These are phyloP conservation scores for Ettlia oleoabundans DNA, from an alignment of 139 green algal genomes.

Conservation along the genomic window DNA sequence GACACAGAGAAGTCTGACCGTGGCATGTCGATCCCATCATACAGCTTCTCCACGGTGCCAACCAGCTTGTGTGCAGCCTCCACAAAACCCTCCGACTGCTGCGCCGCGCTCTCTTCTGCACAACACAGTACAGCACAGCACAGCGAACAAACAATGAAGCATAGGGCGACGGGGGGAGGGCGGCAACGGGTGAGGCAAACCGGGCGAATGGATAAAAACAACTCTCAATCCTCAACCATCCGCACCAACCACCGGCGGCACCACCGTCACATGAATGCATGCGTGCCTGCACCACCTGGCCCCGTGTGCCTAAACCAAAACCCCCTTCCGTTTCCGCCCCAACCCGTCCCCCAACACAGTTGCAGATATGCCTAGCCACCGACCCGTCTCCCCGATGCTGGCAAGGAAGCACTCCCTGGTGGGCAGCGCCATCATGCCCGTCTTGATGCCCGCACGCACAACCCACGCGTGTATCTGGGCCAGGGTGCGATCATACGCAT, in stretches of 20 bases:
- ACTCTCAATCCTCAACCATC: too few relatives aligned
- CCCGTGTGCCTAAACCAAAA: too few relatives aligned
- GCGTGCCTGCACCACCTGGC: too few relatives aligned
- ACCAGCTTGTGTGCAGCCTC: slow-evolving; percentile 42
- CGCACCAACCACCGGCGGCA: too few relatives aligned
- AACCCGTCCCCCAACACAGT: neutral
- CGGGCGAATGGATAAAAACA: too few relatives aligned
- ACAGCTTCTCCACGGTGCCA: slow-evolving; percentile 40
- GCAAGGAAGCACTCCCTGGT: slow-evolving; percentile 59
- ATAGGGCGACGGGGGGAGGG: too few relatives aligned
- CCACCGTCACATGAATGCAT: too few relatives aligned
- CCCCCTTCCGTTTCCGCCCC: too few relatives aligned
- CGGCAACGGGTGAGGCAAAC: too few relatives aligned
- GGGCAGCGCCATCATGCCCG: slow-evolving; percentile 70
- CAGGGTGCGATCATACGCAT: slow-evolving; percentile 63
- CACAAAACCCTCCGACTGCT: slow-evolving; percentile 47
- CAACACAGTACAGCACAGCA: too few relatives aligned
- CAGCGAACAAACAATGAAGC: neutral
- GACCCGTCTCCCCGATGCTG: slow-evolving; percentile 62
- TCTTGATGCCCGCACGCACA: slow-evolving; percentile 64
- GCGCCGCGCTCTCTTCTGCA: slow-evolving; percentile 44
- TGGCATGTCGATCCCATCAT: slow-evolving; percentile 54
- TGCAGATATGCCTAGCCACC: neutral
- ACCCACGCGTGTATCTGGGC: slow-evolving; percentile 64
- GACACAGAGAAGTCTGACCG: slow-evolving; percentile 52